Base-by-base conservation (phyloP, 495 filamentous ascomycete genomes). In the Trichoderma erinaceum region DNA sequence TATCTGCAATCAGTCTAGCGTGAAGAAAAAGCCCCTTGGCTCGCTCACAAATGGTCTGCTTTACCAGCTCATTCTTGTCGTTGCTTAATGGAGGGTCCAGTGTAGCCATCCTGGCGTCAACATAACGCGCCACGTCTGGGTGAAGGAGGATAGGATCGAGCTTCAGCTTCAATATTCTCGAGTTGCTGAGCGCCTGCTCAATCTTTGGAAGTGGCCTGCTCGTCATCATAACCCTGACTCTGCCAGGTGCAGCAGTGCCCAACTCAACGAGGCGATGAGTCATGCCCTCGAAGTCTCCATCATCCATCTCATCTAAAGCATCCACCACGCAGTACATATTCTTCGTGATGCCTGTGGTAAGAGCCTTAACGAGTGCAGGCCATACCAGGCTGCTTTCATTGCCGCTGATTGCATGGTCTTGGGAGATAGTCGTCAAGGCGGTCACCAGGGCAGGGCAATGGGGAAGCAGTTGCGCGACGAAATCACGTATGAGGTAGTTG, bases 241-340 rank as follows among this genome's bases (percentile, higher is more conserved):
- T 72, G 2, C 64, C 68, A n/a, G 78, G 75, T 16, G 65, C 70
- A 68, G 70, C 72, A 8, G 71, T 67, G 1, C 76, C 77, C 23
- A 83, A 61, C 43, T 46, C 43, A 46, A 46, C 43, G 43, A 46
- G 43, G 10, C 69, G 69, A 13, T 65, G 69, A 35, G 81, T 66
- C 18, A 66, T 58, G 18, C 72, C 67, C 10, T 81, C 66, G 48
- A 82, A 78, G 0, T 68, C 66, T 35, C 75, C 70, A 69, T 75
- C 75, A 38, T 76, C 76, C 80, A 84, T 81, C 68, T 85, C 83
- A 69, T 85, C 83, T 21, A 84, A 73, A 27, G 82, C 82, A 70
- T 85, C 82, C 0, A 70, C 75, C 50, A 85, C 74, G 52, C 76
- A 80, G 65, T 78, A 82, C 13, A 75, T 75, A 58, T 72, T 75